Conservation (phyloP, 805 yeast species). For the Dipodascopsis uninucleata region DNA sequence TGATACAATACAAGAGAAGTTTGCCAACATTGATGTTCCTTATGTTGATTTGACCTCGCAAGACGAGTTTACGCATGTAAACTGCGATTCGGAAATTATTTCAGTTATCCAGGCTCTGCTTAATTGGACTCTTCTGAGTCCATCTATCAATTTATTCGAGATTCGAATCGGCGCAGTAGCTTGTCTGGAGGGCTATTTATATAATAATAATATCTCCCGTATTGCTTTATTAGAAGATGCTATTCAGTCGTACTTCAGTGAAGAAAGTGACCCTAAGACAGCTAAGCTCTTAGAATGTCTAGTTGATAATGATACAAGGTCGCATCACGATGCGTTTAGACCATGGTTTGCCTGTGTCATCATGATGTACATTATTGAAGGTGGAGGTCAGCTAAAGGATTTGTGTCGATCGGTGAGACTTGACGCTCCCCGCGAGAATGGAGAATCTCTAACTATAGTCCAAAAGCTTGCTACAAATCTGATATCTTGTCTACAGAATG, state of each 20-base stretch:
- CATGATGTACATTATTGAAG: constrained; percentile 59
- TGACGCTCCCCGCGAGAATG: constrained; percentile 53
- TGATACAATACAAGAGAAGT: constrained; percentile 60
- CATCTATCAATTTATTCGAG: constrained; percentile 81
- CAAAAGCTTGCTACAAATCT: constrained; percentile 77
- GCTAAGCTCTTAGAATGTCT: constrained; percentile 68
- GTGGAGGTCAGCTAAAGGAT: constrained; percentile 47
- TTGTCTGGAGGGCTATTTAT: constrained; percentile 65
- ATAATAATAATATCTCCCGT: constrained; percentile 60
- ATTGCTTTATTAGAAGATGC: constrained; percentile 65
- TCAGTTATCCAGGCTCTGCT: constrained; percentile 74
- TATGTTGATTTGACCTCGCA: constrained; percentile 73
- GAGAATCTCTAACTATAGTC: constrained; percentile 64
- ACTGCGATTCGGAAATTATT: constrained; percentile 40
- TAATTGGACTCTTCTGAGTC: constrained; percentile 75
- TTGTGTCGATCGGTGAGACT: constrained; percentile 48
- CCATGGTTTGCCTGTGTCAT: constrained; percentile 77
- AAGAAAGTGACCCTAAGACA: constrained; percentile 15
- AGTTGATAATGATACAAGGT: constrained; percentile 70
- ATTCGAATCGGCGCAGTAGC: constrained; percentile 68
- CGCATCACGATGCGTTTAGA: constrained; percentile 77
- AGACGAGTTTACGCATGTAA: constrained; percentile 30
- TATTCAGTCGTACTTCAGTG: constrained; percentile 35
- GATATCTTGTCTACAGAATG: constrained; percentile 55
- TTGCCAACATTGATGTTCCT: constrained; percentile 86